Percentiles rank a stretch among this genome's conserved stretches.
phyloP scores from a whole-genome alignment of 257 asterid species.

The Salvia splendens region DNA sequence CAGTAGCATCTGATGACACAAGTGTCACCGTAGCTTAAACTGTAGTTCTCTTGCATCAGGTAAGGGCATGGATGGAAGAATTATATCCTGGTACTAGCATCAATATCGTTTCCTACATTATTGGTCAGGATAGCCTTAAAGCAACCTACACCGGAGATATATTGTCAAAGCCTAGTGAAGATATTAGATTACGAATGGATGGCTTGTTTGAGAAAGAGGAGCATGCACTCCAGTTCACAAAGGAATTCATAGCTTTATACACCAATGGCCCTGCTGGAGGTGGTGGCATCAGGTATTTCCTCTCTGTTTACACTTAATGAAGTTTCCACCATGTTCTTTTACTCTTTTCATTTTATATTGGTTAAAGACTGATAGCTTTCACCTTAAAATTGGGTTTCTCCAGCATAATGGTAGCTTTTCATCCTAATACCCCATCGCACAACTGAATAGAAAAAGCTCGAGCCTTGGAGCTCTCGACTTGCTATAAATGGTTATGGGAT shows the following conservation, averaged over 20 bases:
- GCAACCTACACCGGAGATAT: conserved; percentile 37
- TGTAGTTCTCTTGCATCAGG: conserved; percentile 48
- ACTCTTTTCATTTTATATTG: conserved; percentile 16
- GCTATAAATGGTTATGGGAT: conserved; percentile 17
- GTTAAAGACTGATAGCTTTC: conserved; percentile 7
- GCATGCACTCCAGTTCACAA: conserved; percentile 71
- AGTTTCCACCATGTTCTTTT: conserved; percentile 38
- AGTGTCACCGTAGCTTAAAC: conserved; percentile 21
- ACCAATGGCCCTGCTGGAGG: conserved; percentile 99
- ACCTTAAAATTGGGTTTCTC: neutral
- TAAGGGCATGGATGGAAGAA: conserved; percentile 96
- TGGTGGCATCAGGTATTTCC: conserved; percentile 79
- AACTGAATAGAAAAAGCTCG: neutral
- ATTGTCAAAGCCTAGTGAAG: conserved; percentile 43
- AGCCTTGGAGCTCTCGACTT: conserved; percentile 13
- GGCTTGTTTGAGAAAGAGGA: conserved; percentile 86
- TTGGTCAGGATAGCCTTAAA: conserved; percentile 89
- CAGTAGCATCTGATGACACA: conserved; percentile 16
- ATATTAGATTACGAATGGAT: conserved; percentile 87
- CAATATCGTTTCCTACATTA: conserved; percentile 64
- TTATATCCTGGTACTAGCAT: conserved; percentile 55
- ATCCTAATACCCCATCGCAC: no score
- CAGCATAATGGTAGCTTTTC: no score
- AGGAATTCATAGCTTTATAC: conserved; percentile 86
- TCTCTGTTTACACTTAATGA: neutral